Conservation (phyloP, 1,139 yeast genomes). For the Saccharomyces hybrid region DNA sequence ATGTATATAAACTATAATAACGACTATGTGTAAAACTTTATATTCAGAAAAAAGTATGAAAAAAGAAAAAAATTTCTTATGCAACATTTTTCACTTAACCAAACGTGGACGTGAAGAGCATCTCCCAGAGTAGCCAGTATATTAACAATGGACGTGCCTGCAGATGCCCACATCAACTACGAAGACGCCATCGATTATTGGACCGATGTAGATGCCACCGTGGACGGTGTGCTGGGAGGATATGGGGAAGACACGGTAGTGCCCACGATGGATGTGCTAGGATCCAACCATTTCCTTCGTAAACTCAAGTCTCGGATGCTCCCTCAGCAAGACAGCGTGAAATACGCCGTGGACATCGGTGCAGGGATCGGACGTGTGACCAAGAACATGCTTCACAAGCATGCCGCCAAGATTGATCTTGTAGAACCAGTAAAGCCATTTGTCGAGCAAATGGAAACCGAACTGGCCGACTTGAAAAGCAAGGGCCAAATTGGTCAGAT, state of each 20-base stretch:
- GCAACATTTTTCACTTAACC: background rate
- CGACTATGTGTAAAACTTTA: background rate
- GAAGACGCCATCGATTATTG: conserved; percentile 80
- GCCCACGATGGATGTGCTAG: conserved; percentile 84
- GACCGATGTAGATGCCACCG: conserved; percentile 83
- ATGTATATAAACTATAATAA: background rate
- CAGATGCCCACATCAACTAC: conserved; percentile 67
- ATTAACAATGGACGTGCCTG: conserved; percentile 17
- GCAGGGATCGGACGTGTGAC: conserved; percentile 97
- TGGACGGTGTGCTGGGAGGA: conserved; percentile 92
- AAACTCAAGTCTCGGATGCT: conserved; percentile 62
- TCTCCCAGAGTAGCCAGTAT: background rate
- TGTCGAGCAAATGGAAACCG: conserved; percentile 64
- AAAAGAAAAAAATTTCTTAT: background rate
- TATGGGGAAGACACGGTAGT: conserved; percentile 83
- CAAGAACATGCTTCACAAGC: conserved; percentile 68
- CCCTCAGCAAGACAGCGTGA: conserved; percentile 47
- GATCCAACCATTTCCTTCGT: conserved; percentile 73
- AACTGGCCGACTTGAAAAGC: conserved; percentile 45
- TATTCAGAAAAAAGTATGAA: background rate
- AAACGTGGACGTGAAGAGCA: background rate
- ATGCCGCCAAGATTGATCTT: conserved; percentile 73
- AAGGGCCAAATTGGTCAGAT: conserved; percentile 71
- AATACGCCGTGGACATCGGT: conserved; percentile 77
- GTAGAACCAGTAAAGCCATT: conserved; percentile 87